These are phyloP conservation scores for Wallacemonas sp. DNA, from an alignment of 208 protist species.

Conservation along the genomic window DNA sequence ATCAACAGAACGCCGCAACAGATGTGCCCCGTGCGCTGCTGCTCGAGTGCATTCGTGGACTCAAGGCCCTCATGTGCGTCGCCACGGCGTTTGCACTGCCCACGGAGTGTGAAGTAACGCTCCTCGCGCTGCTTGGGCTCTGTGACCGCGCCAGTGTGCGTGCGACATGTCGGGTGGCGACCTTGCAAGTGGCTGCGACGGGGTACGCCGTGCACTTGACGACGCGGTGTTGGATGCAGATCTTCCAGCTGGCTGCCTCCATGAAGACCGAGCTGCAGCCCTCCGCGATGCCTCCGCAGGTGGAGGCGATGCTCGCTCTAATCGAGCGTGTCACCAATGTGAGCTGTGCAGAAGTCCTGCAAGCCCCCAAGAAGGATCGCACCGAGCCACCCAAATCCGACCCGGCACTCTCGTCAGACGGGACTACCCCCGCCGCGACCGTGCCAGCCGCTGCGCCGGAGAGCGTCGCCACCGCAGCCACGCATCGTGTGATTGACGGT, in stretches of 20 bases:
- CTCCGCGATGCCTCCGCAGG: conserved; percentile 29
- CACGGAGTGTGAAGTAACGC: conserved; percentile 76
- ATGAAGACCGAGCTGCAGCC: conserved; percentile 36
- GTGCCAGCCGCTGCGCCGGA: neutral
- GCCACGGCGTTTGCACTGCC: conserved; percentile 76
- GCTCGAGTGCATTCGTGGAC: conserved; percentile 59
- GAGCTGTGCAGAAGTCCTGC: conserved; percentile 40
- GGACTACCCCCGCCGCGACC: too few relatives aligned
- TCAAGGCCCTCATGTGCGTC: conserved; percentile 69
- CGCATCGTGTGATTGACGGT: conserved; percentile 53
- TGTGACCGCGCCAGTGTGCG: conserved; percentile 46
- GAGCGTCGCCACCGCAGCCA: conserved; percentile 24
- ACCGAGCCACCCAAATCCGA: too few relatives aligned
- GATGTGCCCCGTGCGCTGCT: conserved; percentile 50
- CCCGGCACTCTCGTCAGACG: too few relatives aligned
- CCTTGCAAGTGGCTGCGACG: conserved; percentile 66
- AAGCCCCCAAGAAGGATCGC: too few relatives aligned
- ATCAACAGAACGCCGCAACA: conserved; percentile 31
- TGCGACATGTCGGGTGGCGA: conserved; percentile 43
- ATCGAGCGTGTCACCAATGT: conserved; percentile 72
- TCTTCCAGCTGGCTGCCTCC: conserved; percentile 55
- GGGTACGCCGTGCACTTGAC: conserved; percentile 73
- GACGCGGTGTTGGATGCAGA: conserved; percentile 63
- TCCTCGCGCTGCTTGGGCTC: conserved; percentile 69
- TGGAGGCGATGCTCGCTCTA: conserved; percentile 66